Evolutionary conservation across 2,329 filamentous ascomycete species (phyloP).

Genomic region (Fusarium palustre): DNA sequence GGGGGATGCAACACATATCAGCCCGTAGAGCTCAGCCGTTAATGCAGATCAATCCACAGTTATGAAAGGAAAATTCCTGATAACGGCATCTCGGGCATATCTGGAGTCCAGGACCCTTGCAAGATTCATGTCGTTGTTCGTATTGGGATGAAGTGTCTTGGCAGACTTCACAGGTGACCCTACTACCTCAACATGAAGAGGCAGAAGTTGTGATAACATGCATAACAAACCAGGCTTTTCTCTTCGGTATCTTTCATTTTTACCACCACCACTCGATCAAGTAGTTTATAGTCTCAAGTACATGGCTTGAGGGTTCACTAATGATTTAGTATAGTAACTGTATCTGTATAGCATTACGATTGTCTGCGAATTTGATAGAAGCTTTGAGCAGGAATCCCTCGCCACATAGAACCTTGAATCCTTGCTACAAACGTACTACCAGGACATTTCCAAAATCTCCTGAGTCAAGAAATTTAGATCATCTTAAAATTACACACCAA

Average conservation of each 20-base stretch:
- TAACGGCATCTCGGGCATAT: not conserved
- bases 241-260: not conserved
- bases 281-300: no score
- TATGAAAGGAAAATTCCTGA: not conserved
- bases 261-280: no score
- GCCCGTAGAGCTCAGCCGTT: constrained; percentile 5
- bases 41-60: not conserved
- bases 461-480: not conserved
- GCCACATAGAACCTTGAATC: not conserved
- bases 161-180: not conserved
- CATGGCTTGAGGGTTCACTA: no score
- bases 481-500: not conserved
- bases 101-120: not conserved
- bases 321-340: no score
- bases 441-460: not conserved
- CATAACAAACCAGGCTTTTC: not conserved
- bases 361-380: not conserved
- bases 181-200: no score
- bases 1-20: constrained; percentile 4
- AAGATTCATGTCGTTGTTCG: not conserved
- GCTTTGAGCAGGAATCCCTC: not conserved
- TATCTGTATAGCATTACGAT: not conserved
- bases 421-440: no score
- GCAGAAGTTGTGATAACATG: not conserved
- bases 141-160: not conserved